Evolutionary conservation across 768 basidiomycete genomes (phyloP).

Genomic region (Lactarius psammicola): DNA sequence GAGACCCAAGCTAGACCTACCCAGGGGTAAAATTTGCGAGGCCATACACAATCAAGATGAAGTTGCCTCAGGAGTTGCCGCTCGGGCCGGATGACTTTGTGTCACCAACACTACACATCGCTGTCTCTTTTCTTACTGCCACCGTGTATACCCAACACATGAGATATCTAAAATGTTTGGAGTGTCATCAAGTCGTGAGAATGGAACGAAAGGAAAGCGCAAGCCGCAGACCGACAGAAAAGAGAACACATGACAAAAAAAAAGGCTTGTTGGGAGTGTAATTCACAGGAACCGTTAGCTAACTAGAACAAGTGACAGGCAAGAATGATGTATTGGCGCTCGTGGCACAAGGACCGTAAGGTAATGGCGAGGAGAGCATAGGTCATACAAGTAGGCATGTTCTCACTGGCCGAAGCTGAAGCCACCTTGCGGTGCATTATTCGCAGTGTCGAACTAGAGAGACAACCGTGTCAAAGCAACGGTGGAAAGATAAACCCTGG

Average conservation of each 20-base stretch:
- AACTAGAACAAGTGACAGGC: conserved; percentile 22
- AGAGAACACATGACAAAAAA: conserved; percentile 17
- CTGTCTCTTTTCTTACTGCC: conserved; percentile 14
- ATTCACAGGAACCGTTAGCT: conserved; percentile 23
- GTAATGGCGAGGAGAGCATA: neutral
- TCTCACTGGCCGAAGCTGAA: conserved; percentile 86
- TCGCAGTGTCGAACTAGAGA: conserved; percentile 74
- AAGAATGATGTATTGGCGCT: conserved; percentile 18
- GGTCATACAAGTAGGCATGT: conserved; percentile 20
- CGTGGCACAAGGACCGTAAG: conserved; percentile 15
- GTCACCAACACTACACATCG: conserved; percentile 26
- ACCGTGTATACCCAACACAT: conserved; percentile 18
- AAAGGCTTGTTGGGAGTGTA: conserved; percentile 22
- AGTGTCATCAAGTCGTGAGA: conserved; percentile 22
- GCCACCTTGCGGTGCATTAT: conserved; percentile 85
- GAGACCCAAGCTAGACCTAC: conserved; percentile 40
- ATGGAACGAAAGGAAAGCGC: conserved; percentile 13
- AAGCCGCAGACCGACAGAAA: conserved; percentile 13
- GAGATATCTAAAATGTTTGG: conserved; percentile 29
- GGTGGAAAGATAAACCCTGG: neutral
- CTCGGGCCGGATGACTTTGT: too few species aligned
- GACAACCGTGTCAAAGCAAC: neutral
- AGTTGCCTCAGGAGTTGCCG: neutral
- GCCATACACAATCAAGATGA: conserved; percentile 54
- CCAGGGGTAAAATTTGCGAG: conserved; percentile 91